Conservation (phyloP, 2,329 filamentous ascomycete genomes). For the Sodiomyces alkalinus region DNA sequence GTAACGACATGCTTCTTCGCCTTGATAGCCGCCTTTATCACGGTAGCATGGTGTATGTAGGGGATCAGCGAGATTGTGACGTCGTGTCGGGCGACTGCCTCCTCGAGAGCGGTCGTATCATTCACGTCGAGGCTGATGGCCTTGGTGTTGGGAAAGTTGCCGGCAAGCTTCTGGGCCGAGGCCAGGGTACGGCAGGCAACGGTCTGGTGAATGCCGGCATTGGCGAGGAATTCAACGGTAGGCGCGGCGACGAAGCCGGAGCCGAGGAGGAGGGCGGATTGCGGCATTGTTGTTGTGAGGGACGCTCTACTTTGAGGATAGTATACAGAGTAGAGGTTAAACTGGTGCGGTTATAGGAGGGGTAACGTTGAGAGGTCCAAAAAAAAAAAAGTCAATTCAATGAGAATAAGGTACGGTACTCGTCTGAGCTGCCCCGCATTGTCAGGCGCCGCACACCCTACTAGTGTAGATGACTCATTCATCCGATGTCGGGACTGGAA, state of each 20-base stretch:
- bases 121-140: constrained; percentile 77
- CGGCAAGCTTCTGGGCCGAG: constrained; percentile 58
- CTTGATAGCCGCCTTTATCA: constrained; percentile 87
- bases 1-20: constrained; percentile 95
- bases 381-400: no score
- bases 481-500: no score
- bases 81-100: constrained; percentile 64
- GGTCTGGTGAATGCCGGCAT: constrained; percentile 47
- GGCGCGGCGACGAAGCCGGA: constrained; percentile 46
- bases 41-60: constrained; percentile 75
- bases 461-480: no score
- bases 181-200: constrained; percentile 72
- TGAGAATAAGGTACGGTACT: no score
- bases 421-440: no score
- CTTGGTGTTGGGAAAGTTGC: constrained; percentile 54
- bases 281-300: no score
- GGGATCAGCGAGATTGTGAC: constrained; percentile 74
- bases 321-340: no score
- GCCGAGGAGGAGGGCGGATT: no score
- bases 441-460: no score
- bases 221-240: constrained; percentile 46
- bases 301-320: no score
- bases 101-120: constrained; percentile 61
- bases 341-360: no score
- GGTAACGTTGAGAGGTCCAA: no score